phyloP scores from a whole-genome alignment of 108 stramenopile genomes.

The Bacterosira constricta region DNA sequence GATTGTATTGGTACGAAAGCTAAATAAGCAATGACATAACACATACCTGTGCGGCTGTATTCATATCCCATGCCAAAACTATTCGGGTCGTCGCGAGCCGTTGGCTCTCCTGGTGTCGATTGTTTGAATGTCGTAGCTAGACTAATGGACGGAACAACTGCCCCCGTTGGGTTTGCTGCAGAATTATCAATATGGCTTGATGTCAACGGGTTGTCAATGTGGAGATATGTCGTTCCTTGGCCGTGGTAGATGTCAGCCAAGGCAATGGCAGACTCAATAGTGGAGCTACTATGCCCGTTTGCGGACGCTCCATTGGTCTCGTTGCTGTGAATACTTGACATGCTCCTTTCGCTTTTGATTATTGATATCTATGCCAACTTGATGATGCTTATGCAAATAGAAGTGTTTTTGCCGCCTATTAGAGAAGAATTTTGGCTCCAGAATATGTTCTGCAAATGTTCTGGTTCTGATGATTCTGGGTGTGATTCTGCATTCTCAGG shows the following conservation, averaged over 20 bases:
- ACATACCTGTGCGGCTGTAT: slow-evolving; percentile 66
- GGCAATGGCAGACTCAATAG: slow-evolving; percentile 19
- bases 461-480: too few species aligned
- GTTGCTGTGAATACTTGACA: not conserved
- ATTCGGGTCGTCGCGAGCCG: slow-evolving; percentile 68
- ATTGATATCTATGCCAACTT: too few species aligned
- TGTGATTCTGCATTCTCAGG: too few species aligned
- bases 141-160: slow-evolving; percentile 76
- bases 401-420: too few species aligned
- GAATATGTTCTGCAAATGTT: too few species aligned
- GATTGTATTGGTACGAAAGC: not conserved
- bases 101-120: slow-evolving; percentile 61
- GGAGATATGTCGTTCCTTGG: slow-evolving; percentile 56
- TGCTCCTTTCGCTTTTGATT: too few species aligned
- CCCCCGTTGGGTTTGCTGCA: slow-evolving; percentile 70
- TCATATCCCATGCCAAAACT: slow-evolving; percentile 88
- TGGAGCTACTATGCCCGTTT: not conserved
- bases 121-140: slow-evolving; percentile 86
- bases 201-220: slow-evolving; percentile 42
- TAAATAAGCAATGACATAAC: not conserved
- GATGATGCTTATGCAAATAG: too few species aligned
- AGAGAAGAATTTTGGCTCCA: too few species aligned
- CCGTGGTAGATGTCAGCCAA: slow-evolving; percentile 48
- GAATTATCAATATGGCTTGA: not conserved
- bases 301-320: not conserved